A percentile compares a stretch with the other conserved stretches of the same genome.
Evolutionary conservation across 2,329 filamentous ascomycete genomes (phyloP).

Genomic region (Colletotrichum magnum): DNA sequence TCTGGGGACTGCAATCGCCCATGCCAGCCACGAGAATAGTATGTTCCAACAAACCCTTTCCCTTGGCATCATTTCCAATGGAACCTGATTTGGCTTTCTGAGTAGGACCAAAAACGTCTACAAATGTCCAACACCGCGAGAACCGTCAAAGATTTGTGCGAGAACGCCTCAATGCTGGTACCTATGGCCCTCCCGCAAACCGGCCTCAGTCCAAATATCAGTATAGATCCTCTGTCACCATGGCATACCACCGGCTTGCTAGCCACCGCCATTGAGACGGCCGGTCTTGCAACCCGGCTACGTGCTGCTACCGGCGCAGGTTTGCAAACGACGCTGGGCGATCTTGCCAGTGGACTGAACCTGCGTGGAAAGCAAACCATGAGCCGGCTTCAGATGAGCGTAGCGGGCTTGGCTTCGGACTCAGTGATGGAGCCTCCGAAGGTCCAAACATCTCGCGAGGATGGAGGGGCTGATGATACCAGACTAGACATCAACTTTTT

Average conservation of each 20-base stretch:
- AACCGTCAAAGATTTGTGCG: slow-evolving; percentile 77
- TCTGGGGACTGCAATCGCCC: slow-evolving; percentile 84
- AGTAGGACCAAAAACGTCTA: slow-evolving; percentile 70
- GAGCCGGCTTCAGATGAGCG: slow-evolving; percentile 79
- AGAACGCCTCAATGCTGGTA: slow-evolving; percentile 82
- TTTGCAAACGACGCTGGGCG: slow-evolving; percentile 66
- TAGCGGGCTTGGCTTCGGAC: slow-evolving; percentile 54
- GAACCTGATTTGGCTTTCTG: slow-evolving; percentile 11
- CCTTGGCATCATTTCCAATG: neutral
- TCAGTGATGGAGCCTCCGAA: slow-evolving; percentile 40
- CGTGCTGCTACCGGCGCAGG: slow-evolving; percentile 55
- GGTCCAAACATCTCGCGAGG: slow-evolving; percentile 37
- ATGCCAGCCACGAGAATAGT: slow-evolving; percentile 46
- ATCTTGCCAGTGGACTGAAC: slow-evolving; percentile 78
- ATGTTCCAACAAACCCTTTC: neutral
- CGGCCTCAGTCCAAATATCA: slow-evolving; percentile 69
- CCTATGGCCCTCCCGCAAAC: slow-evolving; percentile 77
- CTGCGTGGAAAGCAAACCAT: slow-evolving; percentile 85
- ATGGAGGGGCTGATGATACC: slow-evolving; percentile 47
- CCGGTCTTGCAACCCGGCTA: slow-evolving; percentile 82
- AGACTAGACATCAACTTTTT: slow-evolving; percentile 51
- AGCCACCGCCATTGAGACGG: slow-evolving; percentile 82
- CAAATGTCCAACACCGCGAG: slow-evolving; percentile 82
- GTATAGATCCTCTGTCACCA: slow-evolving; percentile 72
- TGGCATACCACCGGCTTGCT: slow-evolving; percentile 89